Evolutionary conservation across 257 asterid species (phyloP).

Genomic region (Pogostemon cablin): DNA sequence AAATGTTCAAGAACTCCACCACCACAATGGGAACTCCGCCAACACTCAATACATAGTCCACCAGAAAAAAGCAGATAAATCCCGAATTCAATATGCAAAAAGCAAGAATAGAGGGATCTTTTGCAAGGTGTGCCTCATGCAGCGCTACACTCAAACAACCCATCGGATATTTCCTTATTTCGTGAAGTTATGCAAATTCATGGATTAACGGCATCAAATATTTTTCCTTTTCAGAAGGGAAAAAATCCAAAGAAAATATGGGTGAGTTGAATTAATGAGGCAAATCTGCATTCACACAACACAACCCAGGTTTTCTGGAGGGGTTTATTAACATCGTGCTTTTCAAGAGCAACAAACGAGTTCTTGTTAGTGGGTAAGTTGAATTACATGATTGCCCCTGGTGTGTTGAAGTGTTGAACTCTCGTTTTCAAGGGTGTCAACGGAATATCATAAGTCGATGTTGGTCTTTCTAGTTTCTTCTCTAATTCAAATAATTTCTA

Average conservation of each 20-base stretch:
- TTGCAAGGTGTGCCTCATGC: conserved; percentile 37
- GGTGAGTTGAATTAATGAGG: conserved; percentile 13
- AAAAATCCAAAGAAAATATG: background rate
- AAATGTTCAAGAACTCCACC: background rate
- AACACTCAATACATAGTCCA: background rate
- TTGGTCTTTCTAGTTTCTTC: no score
- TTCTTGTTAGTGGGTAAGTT: no score
- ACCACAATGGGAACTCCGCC: background rate
- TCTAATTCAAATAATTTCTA: no score
- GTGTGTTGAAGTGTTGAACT: no score
- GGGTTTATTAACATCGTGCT: no score
- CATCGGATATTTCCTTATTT: conserved; percentile 34
- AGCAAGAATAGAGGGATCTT: conserved; percentile 23
- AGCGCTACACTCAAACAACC: conserved; percentile 30
- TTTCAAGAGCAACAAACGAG: no score
- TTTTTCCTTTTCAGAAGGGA: conserved; percentile 6
- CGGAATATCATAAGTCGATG: no score
- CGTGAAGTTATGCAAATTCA: conserved; percentile 16
- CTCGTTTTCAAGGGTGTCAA: no score
- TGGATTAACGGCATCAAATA: conserved; percentile 17
- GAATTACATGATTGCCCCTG: no score
- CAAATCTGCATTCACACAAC: background rate
- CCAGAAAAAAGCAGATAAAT: conserved; percentile 8
- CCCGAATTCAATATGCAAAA: background rate
- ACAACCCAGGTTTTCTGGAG: no score